A percentile compares a stretch with the other conserved stretches of the same genome.
Evolutionary conservation across 805 yeast genomes (phyloP).

Genomic region (Torulaspora microellipsoides): DNA sequence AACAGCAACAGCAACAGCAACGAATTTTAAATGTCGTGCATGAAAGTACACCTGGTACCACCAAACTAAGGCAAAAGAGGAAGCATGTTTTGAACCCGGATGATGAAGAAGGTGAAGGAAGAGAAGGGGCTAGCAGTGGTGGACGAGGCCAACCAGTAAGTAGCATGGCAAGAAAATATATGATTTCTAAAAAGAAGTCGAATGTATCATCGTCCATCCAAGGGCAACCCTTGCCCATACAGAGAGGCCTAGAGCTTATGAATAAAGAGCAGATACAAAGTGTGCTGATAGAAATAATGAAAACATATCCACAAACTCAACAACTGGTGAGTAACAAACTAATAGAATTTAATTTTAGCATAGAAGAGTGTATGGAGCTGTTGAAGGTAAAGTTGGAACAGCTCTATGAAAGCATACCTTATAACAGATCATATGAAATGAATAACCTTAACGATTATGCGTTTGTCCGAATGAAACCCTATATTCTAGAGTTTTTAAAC

Average conservation of each 20-base stretch:
- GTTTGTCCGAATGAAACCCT: conserved; percentile 33
- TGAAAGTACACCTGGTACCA: background rate
- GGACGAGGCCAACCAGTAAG: background rate
- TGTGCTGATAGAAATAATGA: conserved; percentile 22
- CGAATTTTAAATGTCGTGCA: background rate
- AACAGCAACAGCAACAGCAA: background rate
- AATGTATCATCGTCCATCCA: conserved; percentile 17
- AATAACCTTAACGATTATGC: conserved; percentile 32
- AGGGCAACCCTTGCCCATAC: conserved; percentile 31
- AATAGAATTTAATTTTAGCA: conserved; percentile 17
- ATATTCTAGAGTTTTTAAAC: conserved; percentile 32
- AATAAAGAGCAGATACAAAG: conserved; percentile 27
- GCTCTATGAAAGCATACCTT: conserved; percentile 28
- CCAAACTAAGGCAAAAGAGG: conserved; percentile 15
- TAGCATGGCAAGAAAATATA: conserved; percentile 2
- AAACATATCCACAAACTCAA: conserved; percentile 27
- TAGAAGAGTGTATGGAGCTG: conserved; percentile 21
- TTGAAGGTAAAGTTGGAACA: conserved; percentile 24
- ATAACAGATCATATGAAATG: conserved; percentile 21
- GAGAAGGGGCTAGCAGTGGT: background rate
- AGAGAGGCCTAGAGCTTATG: conserved; percentile 33
- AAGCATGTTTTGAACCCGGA: conserved; percentile 5
- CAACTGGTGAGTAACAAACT: conserved; percentile 15
- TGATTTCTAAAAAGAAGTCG: conserved; percentile 19
- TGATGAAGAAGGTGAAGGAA: conserved; percentile 5